A percentile compares a stretch with the other conserved stretches of the same genome.
These are phyloP conservation scores for Kazachstania kunashirensis DNA, from an alignment of 805 yeast species.

Conservation along the genomic window DNA sequence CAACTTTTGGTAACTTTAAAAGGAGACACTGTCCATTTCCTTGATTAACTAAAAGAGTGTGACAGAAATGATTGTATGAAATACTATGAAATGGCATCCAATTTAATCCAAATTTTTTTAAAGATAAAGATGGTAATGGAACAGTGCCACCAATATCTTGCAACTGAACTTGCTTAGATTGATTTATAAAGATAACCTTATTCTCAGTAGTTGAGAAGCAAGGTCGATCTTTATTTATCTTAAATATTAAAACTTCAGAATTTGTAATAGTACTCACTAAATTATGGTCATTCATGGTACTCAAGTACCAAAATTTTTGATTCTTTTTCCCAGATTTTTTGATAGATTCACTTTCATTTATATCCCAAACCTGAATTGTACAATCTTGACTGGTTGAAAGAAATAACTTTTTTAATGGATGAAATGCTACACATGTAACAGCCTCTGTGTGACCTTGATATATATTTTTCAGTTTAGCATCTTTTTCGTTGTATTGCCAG, in stretches of 20 bases:
- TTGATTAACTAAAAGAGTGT: conserved; percentile 69
- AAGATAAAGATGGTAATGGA: conserved; percentile 65
- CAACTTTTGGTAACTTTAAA: conserved; percentile 70
- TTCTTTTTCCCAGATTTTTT: conserved; percentile 87
- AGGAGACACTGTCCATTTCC: conserved; percentile 61
- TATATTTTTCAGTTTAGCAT: too few relatives aligned
- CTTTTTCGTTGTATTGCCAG: conserved; percentile 50
- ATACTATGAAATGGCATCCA: conserved; percentile 79
- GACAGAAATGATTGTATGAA: conserved; percentile 86
- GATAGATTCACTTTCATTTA: conserved; percentile 82
- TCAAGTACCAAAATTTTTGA: conserved; percentile 88
- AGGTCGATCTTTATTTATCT: conserved; percentile 94
- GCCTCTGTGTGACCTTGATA: conserved; percentile 84
- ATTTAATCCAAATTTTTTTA: conserved; percentile 72
- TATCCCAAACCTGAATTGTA: conserved; percentile 95
- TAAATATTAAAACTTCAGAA: conserved; percentile 96
- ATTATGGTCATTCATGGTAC: conserved; percentile 80
- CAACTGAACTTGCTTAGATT: conserved; percentile 76
- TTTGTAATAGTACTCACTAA: conserved; percentile 95
- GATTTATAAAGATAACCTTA: conserved; percentile 63
- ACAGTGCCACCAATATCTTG: conserved; percentile 58
- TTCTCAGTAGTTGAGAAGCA: conserved; percentile 56
- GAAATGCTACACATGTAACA: conserved; percentile 80
- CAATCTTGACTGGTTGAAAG: conserved; percentile 92
- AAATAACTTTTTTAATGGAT: conserved; percentile 85